Conservation (phyloP, 2,329 filamentous ascomycete genomes). For the Neoascochyta sp. region DNA sequence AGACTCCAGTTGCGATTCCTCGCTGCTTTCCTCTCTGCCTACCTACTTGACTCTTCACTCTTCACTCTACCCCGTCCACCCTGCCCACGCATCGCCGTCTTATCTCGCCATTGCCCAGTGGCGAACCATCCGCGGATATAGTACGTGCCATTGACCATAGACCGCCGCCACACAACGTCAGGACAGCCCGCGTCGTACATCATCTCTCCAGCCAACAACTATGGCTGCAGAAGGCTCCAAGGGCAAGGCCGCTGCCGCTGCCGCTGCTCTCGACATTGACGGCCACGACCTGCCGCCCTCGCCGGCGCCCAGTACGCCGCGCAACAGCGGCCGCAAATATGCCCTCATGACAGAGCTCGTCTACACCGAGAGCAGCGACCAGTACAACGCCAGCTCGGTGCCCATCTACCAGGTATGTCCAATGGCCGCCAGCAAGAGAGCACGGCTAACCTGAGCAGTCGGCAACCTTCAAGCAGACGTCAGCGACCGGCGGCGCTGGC, state of each 20-base stretch:
- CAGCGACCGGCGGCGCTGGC: slow-evolving; percentile 68
- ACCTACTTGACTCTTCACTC: slow-evolving; percentile 1
- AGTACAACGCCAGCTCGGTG: slow-evolving; percentile 93
- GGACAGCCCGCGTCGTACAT: no score
- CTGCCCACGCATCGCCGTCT: background rate
- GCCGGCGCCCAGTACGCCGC: slow-evolving; percentile 86
- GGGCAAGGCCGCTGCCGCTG: slow-evolving; percentile 32
- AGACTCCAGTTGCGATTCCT: slow-evolving; percentile 11
- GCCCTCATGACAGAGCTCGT: slow-evolving; percentile 94
- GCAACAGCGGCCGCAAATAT: slow-evolving; percentile 74
- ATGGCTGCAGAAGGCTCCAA: slow-evolving; percentile 36
- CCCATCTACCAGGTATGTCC: slow-evolving; percentile 82
- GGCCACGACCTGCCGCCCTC: slow-evolving; percentile 52
- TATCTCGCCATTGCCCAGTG: slow-evolving; percentile 1
- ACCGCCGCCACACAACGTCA: no score
- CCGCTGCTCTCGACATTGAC: slow-evolving; percentile 39
- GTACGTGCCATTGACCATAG: no score
- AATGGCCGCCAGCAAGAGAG: background rate
- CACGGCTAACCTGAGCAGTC: slow-evolving; percentile 52
- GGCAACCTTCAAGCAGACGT: slow-evolving; percentile 94
- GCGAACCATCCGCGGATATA: no score
- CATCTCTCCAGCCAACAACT: no score
- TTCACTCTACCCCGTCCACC: background rate
- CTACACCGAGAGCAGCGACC: slow-evolving; percentile 91
- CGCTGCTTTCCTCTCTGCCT: slow-evolving; percentile 1